Evolutionary conservation across 2,329 filamentous ascomycete species (phyloP).

Genomic region (Tolypocladium amazonense): DNA sequence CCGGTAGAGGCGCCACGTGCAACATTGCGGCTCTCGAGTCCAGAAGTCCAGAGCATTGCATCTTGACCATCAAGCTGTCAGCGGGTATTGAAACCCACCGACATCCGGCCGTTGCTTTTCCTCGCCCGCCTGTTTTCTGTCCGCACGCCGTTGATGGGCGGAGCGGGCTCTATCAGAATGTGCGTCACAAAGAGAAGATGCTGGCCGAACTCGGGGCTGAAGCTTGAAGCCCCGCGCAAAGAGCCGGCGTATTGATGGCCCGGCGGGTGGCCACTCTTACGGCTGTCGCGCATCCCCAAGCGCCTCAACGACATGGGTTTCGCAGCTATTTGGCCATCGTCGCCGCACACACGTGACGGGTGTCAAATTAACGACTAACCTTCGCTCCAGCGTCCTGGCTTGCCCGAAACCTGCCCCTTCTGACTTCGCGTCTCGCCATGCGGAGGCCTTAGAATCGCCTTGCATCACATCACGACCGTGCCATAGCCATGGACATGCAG

Average conservation of each 20-base stretch:
- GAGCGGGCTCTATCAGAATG: background rate
- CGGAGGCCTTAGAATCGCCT: background rate
- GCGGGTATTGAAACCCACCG: background rate
- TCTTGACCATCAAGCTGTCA: background rate
- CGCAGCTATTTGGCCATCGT: background rate
- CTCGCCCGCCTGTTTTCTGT: background rate
- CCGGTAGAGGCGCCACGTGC: background rate
- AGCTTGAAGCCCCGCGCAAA: background rate
- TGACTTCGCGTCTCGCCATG: background rate
- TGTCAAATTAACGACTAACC: background rate
- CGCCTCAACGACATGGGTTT: background rate
- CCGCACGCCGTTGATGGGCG: background rate
- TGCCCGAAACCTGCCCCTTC: background rate
- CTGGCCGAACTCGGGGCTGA: background rate
- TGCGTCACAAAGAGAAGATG: background rate
- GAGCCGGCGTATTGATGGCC: conserved; percentile 19
- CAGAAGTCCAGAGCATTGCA: background rate
- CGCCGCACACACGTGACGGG: background rate
- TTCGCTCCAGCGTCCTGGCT: background rate
- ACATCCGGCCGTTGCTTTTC: background rate
- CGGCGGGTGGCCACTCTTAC: conserved; percentile 13
- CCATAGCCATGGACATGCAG: conserved; percentile 17
- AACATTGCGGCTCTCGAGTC: background rate
- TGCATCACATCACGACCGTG: background rate
- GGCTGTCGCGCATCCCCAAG: background rate